phyloP scores from a whole-genome alignment of 768 basidiomycete genomes.

The Podaxis sp. region DNA sequence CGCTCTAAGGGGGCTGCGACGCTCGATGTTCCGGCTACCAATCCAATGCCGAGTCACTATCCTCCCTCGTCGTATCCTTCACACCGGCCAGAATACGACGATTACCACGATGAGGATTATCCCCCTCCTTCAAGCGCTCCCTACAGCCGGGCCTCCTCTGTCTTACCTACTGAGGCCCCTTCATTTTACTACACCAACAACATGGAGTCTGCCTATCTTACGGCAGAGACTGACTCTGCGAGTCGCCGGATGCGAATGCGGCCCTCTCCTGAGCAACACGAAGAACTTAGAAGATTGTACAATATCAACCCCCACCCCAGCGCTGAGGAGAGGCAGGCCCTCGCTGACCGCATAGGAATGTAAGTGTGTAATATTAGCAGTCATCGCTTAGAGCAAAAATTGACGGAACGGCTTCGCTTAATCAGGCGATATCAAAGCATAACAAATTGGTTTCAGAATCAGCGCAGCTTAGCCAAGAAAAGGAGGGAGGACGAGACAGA shows the following conservation, averaged over 20 bases:
- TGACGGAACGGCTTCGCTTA: constrained; percentile 31
- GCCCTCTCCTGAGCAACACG: constrained; percentile 62
- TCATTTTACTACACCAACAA: constrained; percentile 46
- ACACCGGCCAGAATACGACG: constrained; percentile 19
- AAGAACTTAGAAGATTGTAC: constrained; percentile 69
- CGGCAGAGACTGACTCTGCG: constrained; percentile 43
- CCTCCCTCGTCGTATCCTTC: constrained; percentile 33
- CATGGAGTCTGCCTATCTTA: constrained; percentile 48
- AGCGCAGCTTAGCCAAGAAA: constrained; percentile 76
- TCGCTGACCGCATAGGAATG: constrained; percentile 76
- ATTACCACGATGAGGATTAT: constrained; percentile 42
- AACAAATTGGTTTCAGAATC: constrained; percentile 88
- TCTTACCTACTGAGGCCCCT: constrained; percentile 31
- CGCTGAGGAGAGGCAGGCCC: constrained; percentile 61
- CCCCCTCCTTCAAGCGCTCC: constrained; percentile 16
- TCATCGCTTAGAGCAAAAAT: constrained; percentile 25
- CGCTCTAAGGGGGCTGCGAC: constrained; percentile 27
- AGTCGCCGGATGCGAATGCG: constrained; percentile 49
- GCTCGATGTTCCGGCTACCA: constrained; percentile 24
- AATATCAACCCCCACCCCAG: constrained; percentile 65
- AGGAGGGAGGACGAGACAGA: constrained; percentile 57
- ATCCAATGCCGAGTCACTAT: constrained; percentile 14
- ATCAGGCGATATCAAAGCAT: constrained; percentile 76
- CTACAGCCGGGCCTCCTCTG: constrained; percentile 30
- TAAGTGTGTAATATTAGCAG: constrained; percentile 40